Evolutionary conservation across 208 protist species (phyloP), one percentile per base, ranked within the genome.

Genomic region (Herpetomonas muscarum): DNA sequence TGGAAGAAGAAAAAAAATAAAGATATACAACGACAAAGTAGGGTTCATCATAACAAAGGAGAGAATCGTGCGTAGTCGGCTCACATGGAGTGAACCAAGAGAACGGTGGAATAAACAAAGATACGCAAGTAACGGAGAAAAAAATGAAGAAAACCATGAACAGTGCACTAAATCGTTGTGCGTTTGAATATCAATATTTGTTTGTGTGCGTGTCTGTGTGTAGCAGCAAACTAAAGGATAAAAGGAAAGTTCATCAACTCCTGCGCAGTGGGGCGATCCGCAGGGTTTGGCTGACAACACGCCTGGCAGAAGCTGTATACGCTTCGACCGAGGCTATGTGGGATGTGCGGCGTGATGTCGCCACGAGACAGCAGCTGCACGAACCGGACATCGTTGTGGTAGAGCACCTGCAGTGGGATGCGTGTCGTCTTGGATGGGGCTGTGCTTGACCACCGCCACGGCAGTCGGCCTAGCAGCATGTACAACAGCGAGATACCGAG

Each of bases 401-500:
- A 31, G 0, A 72, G 53, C 0, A 45, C 19, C 19, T 57, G 44
- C 36, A 83, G 42, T 22, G 47, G 47, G 28, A 13, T 29, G 21
- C 7, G 50, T 30, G 45, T 68, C 45, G 39, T 76, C 55, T 19
- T 63, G 59, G 41, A 19, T 4, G 62, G 59, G 6, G 63, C 70
- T 12, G 15, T 74, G 19, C 50, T 25, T 42, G 50, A 58, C 74
- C 64, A 74, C 53, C 42, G 22, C 79, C 70, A 82, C 22, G 79
- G 79, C n/a, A 61, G 46, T 12, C 72, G 66, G 42, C 79, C 79
- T n/a, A 74, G 60, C 25, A 79, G 44, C 67, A 86, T 75, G 44
- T 79, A 64, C 15, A 81, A 57, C 44, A 86, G 49, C 21, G 72
- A 70, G 22, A 81, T 70, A 15, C 74, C 79, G 2, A 86, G 54